These are phyloP conservation scores for Penicillium frequentans DNA, from an alignment of 2,329 filamentous ascomycete genomes.

Conservation along the genomic window DNA sequence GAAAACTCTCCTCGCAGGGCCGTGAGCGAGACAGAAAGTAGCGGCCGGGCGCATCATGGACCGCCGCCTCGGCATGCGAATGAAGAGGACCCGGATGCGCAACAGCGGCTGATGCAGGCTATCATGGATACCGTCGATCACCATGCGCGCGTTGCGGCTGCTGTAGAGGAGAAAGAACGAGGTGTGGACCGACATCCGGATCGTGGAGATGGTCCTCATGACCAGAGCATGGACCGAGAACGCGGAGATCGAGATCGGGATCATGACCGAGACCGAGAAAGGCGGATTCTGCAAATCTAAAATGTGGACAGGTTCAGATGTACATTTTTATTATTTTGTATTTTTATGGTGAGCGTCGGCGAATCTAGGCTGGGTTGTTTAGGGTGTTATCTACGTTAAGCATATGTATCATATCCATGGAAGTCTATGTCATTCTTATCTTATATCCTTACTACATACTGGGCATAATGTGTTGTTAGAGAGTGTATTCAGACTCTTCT, in stretches of 20 bases:
- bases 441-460: not conserved
- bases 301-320: not conserved
- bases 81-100: slow-evolving; percentile 40
- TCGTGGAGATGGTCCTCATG: slow-evolving; percentile 9
- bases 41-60: slow-evolving; percentile 18
- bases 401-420: slow-evolving; percentile 12
- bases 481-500: too few relatives aligned
- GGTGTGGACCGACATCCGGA: slow-evolving; percentile 11
- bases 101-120: slow-evolving; percentile 42
- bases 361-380: slow-evolving; percentile 14
- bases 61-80: slow-evolving; percentile 21
- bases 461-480: too few relatives aligned
- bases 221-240: slow-evolving; percentile 10
- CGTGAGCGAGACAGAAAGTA: slow-evolving; percentile 38
- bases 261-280: slow-evolving; percentile 23
- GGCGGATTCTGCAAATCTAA: slow-evolving; percentile 27
- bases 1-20: slow-evolving; percentile 37
- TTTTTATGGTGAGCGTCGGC: slow-evolving; percentile 17
- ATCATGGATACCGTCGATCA: slow-evolving; percentile 45
- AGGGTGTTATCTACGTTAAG: not conserved
- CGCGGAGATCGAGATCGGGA: slow-evolving; percentile 18
- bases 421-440: not conserved
- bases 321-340: slow-evolving; percentile 4
- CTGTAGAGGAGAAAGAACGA: slow-evolving; percentile 31
- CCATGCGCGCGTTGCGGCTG: slow-evolving; percentile 35